Evolutionary conservation across 352 stramenopile species (phyloP).

Genomic region (Pythium monospermum): DNA sequence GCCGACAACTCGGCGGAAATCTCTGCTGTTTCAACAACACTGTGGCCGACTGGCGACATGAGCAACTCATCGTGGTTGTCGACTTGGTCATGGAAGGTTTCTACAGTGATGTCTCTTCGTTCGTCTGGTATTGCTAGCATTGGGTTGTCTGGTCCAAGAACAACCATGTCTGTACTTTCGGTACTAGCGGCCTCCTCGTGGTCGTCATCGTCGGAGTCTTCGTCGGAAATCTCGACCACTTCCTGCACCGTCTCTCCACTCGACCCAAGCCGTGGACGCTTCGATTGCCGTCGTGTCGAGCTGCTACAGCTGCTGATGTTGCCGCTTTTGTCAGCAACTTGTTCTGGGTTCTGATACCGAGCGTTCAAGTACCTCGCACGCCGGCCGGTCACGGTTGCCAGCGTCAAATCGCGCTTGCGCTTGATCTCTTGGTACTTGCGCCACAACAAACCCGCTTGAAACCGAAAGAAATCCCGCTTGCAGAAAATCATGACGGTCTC

Average conservation of each 20-base stretch:
- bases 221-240: constrained; percentile 8
- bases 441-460: constrained; percentile 62
- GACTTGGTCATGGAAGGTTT: no score
- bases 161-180: not conserved
- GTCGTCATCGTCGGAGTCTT: not conserved
- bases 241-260: not conserved
- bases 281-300: not conserved
- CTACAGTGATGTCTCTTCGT: not conserved
- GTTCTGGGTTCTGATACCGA: constrained; percentile 12
- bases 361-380: constrained; percentile 18
- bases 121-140: not conserved
- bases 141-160: not conserved
- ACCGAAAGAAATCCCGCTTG: constrained; percentile 76
- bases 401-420: constrained; percentile 16
- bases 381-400: constrained; percentile 15
- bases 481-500: constrained; percentile 79
- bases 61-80: no score
- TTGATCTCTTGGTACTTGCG: constrained; percentile 71
- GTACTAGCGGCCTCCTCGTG: not conserved
- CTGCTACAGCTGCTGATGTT: no score
- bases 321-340: not conserved
- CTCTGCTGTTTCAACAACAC: no score
- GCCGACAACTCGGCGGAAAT: not conserved
- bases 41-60: no score
- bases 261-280: not conserved